Conservation (phyloP, 352 stramenopile genomes). For the Achlya hypogyna region DNA sequence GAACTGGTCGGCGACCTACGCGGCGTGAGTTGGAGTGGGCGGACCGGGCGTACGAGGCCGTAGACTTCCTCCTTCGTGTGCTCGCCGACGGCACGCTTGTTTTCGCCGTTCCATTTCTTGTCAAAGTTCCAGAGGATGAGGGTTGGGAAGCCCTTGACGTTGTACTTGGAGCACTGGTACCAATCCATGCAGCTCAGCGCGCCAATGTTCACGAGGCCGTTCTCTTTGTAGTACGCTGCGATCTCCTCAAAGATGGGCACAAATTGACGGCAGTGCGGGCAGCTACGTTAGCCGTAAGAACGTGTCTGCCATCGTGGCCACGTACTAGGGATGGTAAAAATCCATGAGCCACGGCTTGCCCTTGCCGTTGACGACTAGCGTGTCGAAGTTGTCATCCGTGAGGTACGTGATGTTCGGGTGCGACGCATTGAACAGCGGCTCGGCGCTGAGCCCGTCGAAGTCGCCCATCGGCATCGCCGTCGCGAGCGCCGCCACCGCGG, state of each 20-base stretch:
- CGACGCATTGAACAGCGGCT: constrained; percentile 65
- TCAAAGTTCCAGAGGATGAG: constrained; percentile 75
- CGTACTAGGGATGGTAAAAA: constrained; percentile 83
- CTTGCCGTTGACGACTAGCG: constrained; percentile 32
- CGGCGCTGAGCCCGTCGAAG: constrained; percentile 23
- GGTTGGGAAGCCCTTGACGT: constrained; percentile 73
- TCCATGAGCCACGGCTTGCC: constrained; percentile 76
- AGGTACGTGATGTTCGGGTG: constrained; percentile 82
- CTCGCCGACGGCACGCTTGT: constrained; percentile 66
- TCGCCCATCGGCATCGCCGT: too few species aligned
- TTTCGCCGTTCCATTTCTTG: constrained; percentile 55
- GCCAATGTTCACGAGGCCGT: constrained; percentile 50
- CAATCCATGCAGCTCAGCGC: constrained; percentile 81
- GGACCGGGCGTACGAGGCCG: constrained; percentile 22
- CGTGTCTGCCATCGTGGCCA: neutral
- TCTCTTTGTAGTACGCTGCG: constrained; percentile 64
- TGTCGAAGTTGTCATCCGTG: constrained; percentile 76
- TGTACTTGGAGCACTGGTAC: constrained; percentile 67
- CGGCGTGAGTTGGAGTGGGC: neutral
- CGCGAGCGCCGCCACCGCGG: too few species aligned
- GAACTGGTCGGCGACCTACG: constrained; percentile 49
- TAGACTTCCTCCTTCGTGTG: constrained; percentile 72
- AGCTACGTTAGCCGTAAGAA: constrained; percentile 46
- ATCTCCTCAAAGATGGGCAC: constrained; percentile 50
- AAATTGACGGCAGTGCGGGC: constrained; percentile 74